Conservation (phyloP, 2,329 filamentous ascomycete genomes). For the Albophoma yamanashiensis region DNA sequence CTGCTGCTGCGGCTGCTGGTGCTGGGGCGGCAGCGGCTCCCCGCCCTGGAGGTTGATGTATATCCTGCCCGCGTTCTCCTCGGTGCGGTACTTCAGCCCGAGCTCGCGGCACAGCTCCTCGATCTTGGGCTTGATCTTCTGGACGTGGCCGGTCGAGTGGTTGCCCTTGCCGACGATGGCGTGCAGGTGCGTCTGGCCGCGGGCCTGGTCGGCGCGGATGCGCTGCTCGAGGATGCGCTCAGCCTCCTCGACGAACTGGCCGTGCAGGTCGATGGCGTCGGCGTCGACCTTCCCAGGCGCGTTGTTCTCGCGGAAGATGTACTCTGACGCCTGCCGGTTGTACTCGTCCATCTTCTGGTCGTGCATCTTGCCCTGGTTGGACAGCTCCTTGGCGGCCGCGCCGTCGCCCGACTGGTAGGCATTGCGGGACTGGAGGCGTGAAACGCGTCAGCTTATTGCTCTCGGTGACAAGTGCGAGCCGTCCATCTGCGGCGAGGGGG, state of each 20-base stretch:
- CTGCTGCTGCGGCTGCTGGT: conserved; percentile 17
- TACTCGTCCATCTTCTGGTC: conserved; percentile 76
- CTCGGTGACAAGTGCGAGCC: neutral
- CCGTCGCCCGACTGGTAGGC: conserved; percentile 81
- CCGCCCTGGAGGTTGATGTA: conserved; percentile 79
- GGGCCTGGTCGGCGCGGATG: conserved; percentile 64
- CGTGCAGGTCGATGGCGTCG: conserved; percentile 90
- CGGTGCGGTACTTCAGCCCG: conserved; percentile 72
- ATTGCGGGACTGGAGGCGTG: conserved; percentile 48
- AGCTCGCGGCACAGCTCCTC: conserved; percentile 78
- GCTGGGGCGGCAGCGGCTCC: conserved; percentile 40
- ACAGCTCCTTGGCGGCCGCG: conserved; percentile 70
- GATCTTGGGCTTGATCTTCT: conserved; percentile 93
- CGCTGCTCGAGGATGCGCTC: conserved; percentile 81
- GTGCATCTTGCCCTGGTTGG: conserved; percentile 76
- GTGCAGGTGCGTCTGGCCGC: conserved; percentile 74
- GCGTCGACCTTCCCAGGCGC: conserved; percentile 58
- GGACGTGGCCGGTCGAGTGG: conserved; percentile 69
- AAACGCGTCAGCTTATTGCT: neutral
- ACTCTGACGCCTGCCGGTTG: conserved; percentile 85
- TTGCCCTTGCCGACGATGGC: conserved; percentile 96
- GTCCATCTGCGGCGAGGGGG: conserved; percentile 6
- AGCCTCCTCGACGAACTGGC: conserved; percentile 89
- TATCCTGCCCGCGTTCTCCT: conserved; percentile 82
- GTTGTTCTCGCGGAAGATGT: conserved; percentile 94